These are phyloP conservation scores for Claviceps monticola DNA, from an alignment of 2,329 filamentous ascomycete species.

Conservation along the genomic window DNA sequence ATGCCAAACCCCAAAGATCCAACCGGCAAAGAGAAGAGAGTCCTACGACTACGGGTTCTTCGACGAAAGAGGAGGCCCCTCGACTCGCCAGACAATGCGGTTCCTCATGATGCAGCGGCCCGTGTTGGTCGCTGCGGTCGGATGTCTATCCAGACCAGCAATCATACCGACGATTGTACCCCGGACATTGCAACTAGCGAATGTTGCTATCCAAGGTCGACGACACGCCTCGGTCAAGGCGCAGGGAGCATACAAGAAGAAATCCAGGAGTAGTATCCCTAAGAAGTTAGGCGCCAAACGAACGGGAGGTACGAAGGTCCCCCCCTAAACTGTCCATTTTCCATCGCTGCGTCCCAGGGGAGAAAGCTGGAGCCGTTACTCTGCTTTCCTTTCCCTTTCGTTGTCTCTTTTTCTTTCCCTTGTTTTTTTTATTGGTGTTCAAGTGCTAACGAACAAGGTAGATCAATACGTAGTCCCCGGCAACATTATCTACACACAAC, in stretches of 20 bases:
- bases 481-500: constrained; percentile 96
- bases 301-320: constrained; percentile 52
- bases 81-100: constrained; percentile 24
- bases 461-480: constrained; percentile 89
- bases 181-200: constrained; percentile 18
- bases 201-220: constrained; percentile 32
- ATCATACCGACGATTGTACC: background rate
- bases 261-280: constrained; percentile 43
- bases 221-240: constrained; percentile 47
- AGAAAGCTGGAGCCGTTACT: too few relatives aligned
- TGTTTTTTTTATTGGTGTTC: background rate
- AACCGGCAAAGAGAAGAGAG: background rate
- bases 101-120: constrained; percentile 34
- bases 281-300: constrained; percentile 95
- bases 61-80: background rate
- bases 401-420: background rate
- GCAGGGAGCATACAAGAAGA: constrained; percentile 54
- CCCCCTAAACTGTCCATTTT: background rate
- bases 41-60: background rate
- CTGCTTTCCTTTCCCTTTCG: background rate
- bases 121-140: constrained; percentile 23
- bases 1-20: background rate
- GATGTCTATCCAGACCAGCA: constrained; percentile 1
- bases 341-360: too few relatives aligned
- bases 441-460: constrained; percentile 19